A percentile compares a stretch with the other conserved stretches of the same genome.
phyloP scores from a whole-genome alignment of 208 protist species.

The Paratrypanosoma confusum region DNA sequence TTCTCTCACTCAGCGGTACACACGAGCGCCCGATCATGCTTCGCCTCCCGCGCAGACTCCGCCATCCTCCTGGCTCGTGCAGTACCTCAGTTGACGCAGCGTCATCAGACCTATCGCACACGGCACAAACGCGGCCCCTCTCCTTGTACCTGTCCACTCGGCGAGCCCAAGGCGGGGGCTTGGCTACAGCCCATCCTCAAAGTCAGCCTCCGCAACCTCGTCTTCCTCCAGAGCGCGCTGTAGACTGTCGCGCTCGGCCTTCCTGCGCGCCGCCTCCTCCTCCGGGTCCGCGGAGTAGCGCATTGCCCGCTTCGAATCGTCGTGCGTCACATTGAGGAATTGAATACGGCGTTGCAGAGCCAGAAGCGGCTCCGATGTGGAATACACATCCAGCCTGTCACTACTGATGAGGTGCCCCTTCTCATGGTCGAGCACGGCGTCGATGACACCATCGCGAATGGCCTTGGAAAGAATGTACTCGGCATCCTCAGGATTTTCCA shows the following conservation, averaged over 20 bases:
- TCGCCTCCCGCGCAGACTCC: too few species aligned
- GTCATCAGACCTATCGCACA: too few species aligned
- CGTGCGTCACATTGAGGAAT: constrained; percentile 93
- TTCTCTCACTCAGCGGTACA: too few species aligned
- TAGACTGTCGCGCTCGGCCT: constrained; percentile 30
- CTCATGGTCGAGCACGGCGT: constrained; percentile 93
- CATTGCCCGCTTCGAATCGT: constrained; percentile 91
- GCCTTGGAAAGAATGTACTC: constrained; percentile 98
- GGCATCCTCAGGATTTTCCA: constrained; percentile 92
- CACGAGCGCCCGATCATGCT: too few species aligned
- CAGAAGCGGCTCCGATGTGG: constrained; percentile 90
- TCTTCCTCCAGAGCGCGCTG: constrained; percentile 54
- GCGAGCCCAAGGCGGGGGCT: too few species aligned
- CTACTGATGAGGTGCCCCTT: constrained; percentile 87
- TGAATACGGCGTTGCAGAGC: constrained; percentile 93
- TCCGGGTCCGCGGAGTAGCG: constrained; percentile 79
- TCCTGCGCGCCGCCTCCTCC: constrained; percentile 61
- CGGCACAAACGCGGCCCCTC: too few species aligned
- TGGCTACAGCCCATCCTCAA: constrained; percentile 71
- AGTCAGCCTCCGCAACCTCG: constrained; percentile 57
- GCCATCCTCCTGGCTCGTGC: too few species aligned
- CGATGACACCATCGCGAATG: constrained; percentile 96
- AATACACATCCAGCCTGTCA: constrained; percentile 93
- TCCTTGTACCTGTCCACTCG: too few species aligned
- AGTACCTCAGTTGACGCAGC: too few species aligned